phyloP scores from a whole-genome alignment of 768 basidiomycete genomes.

The Crassisporium funariophilum region DNA sequence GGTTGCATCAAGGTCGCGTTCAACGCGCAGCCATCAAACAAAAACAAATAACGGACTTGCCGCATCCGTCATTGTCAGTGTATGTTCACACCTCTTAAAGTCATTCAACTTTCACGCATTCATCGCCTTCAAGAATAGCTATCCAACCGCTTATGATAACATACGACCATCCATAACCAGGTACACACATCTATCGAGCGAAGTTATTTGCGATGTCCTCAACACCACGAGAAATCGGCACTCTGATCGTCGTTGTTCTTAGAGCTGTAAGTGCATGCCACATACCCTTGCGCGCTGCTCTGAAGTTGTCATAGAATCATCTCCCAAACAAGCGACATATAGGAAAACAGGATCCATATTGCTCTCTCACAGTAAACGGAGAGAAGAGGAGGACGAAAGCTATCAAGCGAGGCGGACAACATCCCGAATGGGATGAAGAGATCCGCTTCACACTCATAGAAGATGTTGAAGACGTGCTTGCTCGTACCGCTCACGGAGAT shows the following conservation, averaged over 20 bases:
- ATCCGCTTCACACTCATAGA: conserved; percentile 89
- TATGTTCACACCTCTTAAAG: conserved; percentile 25
- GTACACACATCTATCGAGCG: conserved; percentile 8
- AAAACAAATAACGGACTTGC: conserved; percentile 23
- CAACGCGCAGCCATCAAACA: conserved; percentile 11
- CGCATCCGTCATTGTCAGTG: conserved; percentile 23
- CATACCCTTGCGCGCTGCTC: conserved; percentile 19
- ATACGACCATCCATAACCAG: conserved; percentile 11
- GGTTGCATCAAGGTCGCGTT: too few species aligned
- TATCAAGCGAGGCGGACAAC: conserved; percentile 96
- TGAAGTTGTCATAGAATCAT: conserved; percentile 60
- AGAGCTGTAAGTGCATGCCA: conserved; percentile 74
- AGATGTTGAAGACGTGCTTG: conserved; percentile 59
- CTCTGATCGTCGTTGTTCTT: conserved; percentile 89
- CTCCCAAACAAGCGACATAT: conserved; percentile 90
- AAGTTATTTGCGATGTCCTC: conserved; percentile 49
- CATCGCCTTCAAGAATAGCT: conserved; percentile 11
- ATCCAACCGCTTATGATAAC: conserved; percentile 12
- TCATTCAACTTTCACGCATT: conserved; percentile 19
- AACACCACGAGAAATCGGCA: conserved; percentile 79
- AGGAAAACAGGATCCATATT: conserved; percentile 98
- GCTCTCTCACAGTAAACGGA: conserved; percentile 73
- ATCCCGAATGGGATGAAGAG: conserved; percentile 99
- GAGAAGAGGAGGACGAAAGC: conserved; percentile 88
- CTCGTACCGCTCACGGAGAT: conserved; percentile 40